Evolutionary conservation across 345 rosid species (phyloP), one percentile per base, ranked within the genome.

Genomic region (Rhodamnia argentea): DNA sequence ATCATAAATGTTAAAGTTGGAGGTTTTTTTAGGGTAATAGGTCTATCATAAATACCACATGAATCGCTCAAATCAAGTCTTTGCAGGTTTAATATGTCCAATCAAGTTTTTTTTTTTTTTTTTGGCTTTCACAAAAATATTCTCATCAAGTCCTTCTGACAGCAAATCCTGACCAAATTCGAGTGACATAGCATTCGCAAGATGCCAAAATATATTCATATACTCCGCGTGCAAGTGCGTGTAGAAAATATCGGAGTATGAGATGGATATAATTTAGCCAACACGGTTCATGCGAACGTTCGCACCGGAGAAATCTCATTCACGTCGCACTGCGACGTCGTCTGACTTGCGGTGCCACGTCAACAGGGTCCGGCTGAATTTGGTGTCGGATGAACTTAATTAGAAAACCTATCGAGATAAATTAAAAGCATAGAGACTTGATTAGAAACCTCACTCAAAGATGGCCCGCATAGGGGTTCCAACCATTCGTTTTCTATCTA

Each of bases 261-360:
- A 60, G 0, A 0, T 60, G 40, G 10, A 27, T 14, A 60, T n/a
- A 27, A 60, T 8, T 60, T 7, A 1, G 20, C 2, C 2, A 0
- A n/a, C 8, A 1, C 10, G 10, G 3, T 0, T 60, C 10, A 8
- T 6, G 0, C 13, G 16, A 6, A 14, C 0, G 1, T 3, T 60
- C 40, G 3, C 22, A 6, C 29, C 1, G 8, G 0, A 29, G 3
- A 7, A 29, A 62, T 62, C 7, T 4, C 7, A 3, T 15, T 29
- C 42, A 15, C 42, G 8, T 15, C 12, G 4, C 40, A 29, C 42
- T 29, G 3, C 22, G 7, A 29, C 2, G 18, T 14, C 10, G 3
- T 7, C 0, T 2, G n/a, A n/a, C n/a, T n/a, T n/a, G n/a, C n/a
- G n/a, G n/a, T 3, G 29, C 18, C 20, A 14, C 37, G 15, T 29